Base-by-base conservation (phyloP, 1,139 yeast species). In the Pichia sp. region DNA sequence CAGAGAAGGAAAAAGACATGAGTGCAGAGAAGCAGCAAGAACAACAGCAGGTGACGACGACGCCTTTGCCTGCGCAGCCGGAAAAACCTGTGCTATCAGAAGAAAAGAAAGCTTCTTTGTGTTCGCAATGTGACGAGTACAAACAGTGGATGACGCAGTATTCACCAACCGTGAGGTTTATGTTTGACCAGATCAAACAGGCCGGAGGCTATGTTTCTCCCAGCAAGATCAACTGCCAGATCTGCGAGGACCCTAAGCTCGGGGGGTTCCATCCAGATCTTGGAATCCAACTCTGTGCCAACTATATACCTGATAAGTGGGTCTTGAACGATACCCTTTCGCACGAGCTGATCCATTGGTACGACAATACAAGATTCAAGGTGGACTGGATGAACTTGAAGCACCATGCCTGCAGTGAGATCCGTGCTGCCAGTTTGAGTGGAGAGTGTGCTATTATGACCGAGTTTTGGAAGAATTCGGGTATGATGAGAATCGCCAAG, bases 401-500 rank as follows among this genome's bases (percentile, higher is more conserved):
- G 65, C 99, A 93, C 67, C 99, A 93, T 68, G 99, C 99, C 0
- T 95, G 99, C 70, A 86, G 97, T 0, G 99, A 93, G 71, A 90
- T 93, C 52, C 77, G 99, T 58, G 99, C 99, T 0, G 86, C 95
- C 14, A 85, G 89, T 67, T 75, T 93, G 42, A 87, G 96, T 65
- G 99, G 99, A 8, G 99, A 93, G 68, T 93, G 99, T 71, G 79
- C 98, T 41, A 83, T 93, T 64, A 81, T 87, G 81, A 87, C 87
- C 63, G 97, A 93, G 68, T 84, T 93, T 61, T 79, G 81, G 59
- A 59, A 80, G 49, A 84, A 84, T 0, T n/a, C 58, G 2, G 79
- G 76, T 2, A 76, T 80, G 59, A 81, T 89, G 65, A 84, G 86
- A 50, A 55, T 66, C 31, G 66, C 71, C 2, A 81, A 81, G 61